A percentile compares a stretch with the other conserved stretches of the same genome.
phyloP scores from a whole-genome alignment of 306 rosid genomes.

The Bauhinia variegata region DNA sequence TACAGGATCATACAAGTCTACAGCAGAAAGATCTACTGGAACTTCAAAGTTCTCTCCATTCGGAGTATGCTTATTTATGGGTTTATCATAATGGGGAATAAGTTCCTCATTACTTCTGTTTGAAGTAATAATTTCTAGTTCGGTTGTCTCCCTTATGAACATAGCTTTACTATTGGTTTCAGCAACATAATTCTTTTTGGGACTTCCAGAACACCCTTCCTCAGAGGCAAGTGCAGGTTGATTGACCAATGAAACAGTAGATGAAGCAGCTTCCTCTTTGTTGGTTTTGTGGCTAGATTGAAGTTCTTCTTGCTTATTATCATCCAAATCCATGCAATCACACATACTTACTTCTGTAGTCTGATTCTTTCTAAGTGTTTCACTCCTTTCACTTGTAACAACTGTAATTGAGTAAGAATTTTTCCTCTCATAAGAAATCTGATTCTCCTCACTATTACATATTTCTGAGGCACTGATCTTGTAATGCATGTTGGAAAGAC shows the following conservation, averaged over 20 bases:
- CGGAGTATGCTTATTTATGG: conserved; percentile 26
- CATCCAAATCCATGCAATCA: conserved; percentile 41
- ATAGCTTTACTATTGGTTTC: conserved; percentile 25
- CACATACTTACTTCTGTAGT: conserved; percentile 31
- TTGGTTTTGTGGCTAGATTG: conserved; percentile 34
- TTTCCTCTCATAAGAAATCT: conserved; percentile 24
- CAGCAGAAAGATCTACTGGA: conserved; percentile 37
- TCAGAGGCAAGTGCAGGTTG: conserved; percentile 30
- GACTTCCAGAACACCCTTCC: conserved; percentile 31
- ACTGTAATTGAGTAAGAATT: conserved; percentile 35
- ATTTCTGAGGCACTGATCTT: conserved; percentile 38
- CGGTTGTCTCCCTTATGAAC: conserved; percentile 15
- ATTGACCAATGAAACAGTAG: conserved; percentile 37
- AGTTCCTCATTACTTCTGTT: conserved; percentile 33
- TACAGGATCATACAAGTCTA: conserved; percentile 30
- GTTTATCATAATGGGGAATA: conserved; percentile 21
- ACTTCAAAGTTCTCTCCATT: conserved; percentile 34
- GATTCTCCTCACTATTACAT: conserved; percentile 29
- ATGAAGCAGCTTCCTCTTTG: conserved; percentile 35
- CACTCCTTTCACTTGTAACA: conserved; percentile 38
- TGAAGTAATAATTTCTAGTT: conserved; percentile 19
- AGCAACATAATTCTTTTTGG: conserved; percentile 6
- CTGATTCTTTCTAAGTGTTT: conserved; percentile 30
- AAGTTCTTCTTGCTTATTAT: conserved; percentile 42
- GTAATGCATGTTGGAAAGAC: conserved; percentile 38